Conservation (phyloP, 2,329 filamentous ascomycete genomes). For the Colletotrichum tofieldiae region DNA sequence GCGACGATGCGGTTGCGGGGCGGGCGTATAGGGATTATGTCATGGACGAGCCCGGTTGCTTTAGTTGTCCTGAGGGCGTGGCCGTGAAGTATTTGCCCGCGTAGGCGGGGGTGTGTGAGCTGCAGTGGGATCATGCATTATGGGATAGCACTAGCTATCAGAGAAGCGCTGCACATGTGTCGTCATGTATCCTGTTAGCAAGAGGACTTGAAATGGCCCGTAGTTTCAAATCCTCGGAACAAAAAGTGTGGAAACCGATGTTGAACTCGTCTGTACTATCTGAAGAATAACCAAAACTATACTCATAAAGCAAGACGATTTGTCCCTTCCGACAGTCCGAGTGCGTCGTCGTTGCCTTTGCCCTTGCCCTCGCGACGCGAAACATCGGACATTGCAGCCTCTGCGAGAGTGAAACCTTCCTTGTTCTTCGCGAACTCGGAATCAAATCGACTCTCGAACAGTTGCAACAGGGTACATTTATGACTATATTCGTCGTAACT, state of each 20-base stretch:
- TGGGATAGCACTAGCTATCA: neutral
- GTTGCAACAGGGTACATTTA: neutral
- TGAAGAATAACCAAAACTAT: neutral
- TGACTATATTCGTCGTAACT: fast-evolving
- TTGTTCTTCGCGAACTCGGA: neutral
- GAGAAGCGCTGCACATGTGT: neutral
- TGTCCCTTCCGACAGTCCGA: neutral
- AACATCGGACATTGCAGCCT: neutral
- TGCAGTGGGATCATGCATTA: neutral
- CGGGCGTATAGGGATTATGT: conserved; percentile 23
- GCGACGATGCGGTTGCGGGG: conserved; percentile 26
- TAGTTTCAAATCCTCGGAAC: neutral
- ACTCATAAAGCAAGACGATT: too few relatives aligned
- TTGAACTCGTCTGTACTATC: neutral
- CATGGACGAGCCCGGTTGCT: conserved; percentile 24
- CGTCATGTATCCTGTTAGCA: neutral
- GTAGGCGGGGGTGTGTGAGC: neutral
- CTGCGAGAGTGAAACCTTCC: neutral
- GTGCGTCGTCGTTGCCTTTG: neutral
- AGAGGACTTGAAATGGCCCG: neutral
- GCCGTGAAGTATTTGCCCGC: neutral
- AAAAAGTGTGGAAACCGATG: neutral
- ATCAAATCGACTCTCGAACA: neutral
- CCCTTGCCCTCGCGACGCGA: neutral
- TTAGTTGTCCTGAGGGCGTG: conserved; percentile 8